These are phyloP conservation scores for Lactarius sp. DNA, from an alignment of 768 basidiomycete species.

Conservation along the genomic window DNA sequence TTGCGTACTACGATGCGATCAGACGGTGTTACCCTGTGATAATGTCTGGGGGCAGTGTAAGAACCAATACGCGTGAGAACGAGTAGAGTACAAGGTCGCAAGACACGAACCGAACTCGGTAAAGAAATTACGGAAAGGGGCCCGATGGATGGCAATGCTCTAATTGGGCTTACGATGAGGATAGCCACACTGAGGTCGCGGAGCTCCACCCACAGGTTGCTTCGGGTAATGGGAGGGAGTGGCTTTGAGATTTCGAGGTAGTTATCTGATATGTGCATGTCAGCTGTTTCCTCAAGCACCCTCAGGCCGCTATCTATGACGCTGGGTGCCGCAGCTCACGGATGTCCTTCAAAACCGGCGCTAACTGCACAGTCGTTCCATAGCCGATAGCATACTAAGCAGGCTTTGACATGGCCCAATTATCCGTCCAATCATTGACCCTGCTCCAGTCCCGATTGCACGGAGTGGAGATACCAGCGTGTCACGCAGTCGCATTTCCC, in stretches of 20 bases:
- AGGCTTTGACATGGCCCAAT: neutral
- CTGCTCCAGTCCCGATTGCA: neutral
- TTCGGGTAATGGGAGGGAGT: constrained; percentile 42
- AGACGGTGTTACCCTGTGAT: constrained; percentile 96
- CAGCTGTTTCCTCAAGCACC: too few species aligned
- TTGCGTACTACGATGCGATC: constrained; percentile 91
- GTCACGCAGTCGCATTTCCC: neutral
- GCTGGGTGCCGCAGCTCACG: constrained; percentile 29
- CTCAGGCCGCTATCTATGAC: too few species aligned
- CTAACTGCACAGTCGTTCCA: neutral
- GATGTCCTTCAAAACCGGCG: neutral
- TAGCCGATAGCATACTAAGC: too few species aligned
- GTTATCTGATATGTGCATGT: constrained; percentile 39
- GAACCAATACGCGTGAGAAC: neutral
- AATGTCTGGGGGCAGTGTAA: constrained; percentile 45
- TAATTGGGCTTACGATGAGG: too few species aligned
- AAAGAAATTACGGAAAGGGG: constrained; percentile 57
- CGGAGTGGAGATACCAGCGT: neutral
- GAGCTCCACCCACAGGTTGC: constrained; percentile 49
- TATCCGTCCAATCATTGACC: neutral
- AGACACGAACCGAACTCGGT: constrained; percentile 69
- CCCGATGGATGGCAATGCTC: too few species aligned
- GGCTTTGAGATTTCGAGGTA: constrained; percentile 48
- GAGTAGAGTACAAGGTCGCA: constrained; percentile 25
- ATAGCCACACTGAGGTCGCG: constrained; percentile 35